phyloP scores from a whole-genome alignment of 805 yeast genomes.

The Candida fluviatilis region DNA sequence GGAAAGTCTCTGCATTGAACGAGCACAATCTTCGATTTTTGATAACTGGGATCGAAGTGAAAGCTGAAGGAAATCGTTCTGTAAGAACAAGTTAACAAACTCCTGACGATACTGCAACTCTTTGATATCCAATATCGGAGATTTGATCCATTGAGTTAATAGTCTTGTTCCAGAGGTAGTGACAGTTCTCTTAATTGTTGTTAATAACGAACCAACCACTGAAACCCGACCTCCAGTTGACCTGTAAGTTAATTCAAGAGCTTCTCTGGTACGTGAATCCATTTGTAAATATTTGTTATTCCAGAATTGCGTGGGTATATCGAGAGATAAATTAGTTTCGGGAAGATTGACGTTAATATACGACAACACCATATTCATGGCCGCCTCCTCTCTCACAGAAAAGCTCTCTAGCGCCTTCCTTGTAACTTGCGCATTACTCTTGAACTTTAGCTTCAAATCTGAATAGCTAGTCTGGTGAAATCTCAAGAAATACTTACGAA shows the following conservation, averaged over 20 bases:
- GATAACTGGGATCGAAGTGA: constrained; percentile 33
- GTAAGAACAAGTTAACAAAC: constrained; percentile 29
- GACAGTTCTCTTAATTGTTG: constrained; percentile 67
- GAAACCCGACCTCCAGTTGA: constrained; percentile 41
- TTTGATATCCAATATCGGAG: constrained; percentile 62
- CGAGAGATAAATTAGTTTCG: constrained; percentile 55
- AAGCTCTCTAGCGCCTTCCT: constrained; percentile 30
- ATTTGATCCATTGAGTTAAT: constrained; percentile 75
- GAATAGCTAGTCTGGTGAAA: constrained; percentile 36
- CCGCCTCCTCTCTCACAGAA: constrained; percentile 50
- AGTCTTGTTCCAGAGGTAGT: constrained; percentile 80
- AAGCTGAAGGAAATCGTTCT: constrained; percentile 16
- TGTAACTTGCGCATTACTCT: constrained; percentile 30
- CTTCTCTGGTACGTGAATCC: constrained; percentile 74
- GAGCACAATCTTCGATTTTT: constrained; percentile 51
- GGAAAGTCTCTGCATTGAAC: constrained; percentile 52
- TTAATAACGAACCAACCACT: constrained; percentile 64
- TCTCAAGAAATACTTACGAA: constrained; percentile 58
- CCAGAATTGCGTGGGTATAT: constrained; percentile 58
- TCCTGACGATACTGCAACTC: constrained; percentile 52
- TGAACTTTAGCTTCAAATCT: constrained; percentile 30
- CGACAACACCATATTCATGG: constrained; percentile 53
- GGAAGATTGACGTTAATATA: constrained; percentile 76
- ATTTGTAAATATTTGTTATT: constrained; percentile 61
- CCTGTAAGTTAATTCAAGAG: constrained; percentile 68